Evolutionary conservation across 2,329 filamentous ascomycete species (phyloP), one percentile per base, ranked within the genome.

Genomic region (Apiospora hydei): DNA sequence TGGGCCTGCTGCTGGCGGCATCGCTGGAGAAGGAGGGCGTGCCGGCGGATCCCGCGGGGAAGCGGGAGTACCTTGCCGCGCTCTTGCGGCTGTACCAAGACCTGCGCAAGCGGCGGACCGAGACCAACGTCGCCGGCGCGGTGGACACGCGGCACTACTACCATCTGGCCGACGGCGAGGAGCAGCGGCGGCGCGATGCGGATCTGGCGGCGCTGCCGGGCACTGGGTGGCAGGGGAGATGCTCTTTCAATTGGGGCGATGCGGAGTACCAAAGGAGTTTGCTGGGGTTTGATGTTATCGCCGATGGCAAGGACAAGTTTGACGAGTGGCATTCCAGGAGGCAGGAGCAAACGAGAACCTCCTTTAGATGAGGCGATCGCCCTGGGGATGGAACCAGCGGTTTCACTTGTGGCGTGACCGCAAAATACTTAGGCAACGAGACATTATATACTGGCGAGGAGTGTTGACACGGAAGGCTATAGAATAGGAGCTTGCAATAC

Each of bases 1-100:
- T 79, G 3, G 76, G 73, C 14, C 74, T 72, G 0, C 74, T 80
- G 10, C 89, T 64, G 57, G 57, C 57, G 18, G n/a, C 13, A 21
- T 64, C 57, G 18, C 57, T 64, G 14, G 57, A 64, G 34, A 64
- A 41, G 34, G 41, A 41, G 57, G 34, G 57, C 4, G 2, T 64
- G 10, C 57, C 57, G 18, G 34, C 30, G 18, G 34, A n/a, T 24
- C 3, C 8, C 7, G 57, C 4, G 34, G 30, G 41, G 34, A 30
- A 64, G 41, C 34, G 57, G 1, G 66, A 49, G 2, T 49, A 41
- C 26, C 46, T 69, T 24, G 3, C 38, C 38, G 43, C 46, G 11
- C 34, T 53, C 11, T 8, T 69, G 21, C 16, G 24, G 38, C 53
- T 61, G 0, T 70, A 61, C 49, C 47, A 70, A 34, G 69, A 34